These are phyloP conservation scores for Lantana camara DNA, from an alignment of 257 asterid species.

Conservation along the genomic window DNA sequence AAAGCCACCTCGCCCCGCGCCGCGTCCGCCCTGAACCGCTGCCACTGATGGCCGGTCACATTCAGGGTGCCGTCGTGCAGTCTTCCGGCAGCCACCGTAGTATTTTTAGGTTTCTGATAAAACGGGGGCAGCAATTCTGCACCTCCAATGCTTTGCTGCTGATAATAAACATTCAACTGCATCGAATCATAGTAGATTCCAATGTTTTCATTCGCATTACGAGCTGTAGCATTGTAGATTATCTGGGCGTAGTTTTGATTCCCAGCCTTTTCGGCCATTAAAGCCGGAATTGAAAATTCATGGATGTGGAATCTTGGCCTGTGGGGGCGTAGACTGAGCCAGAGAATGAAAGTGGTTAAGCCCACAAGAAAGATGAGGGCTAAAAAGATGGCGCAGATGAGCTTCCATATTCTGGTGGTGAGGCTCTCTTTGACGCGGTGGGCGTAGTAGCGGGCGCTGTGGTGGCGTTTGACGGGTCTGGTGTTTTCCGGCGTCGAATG, in stretches of 20 bases:
- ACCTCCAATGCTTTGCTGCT: constrained; percentile 47
- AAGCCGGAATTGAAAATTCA: constrained; percentile 61
- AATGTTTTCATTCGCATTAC: constrained; percentile 56
- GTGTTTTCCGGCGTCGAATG: constrained; percentile 18
- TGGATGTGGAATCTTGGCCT: constrained; percentile 67
- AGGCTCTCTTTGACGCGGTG: constrained; percentile 69
- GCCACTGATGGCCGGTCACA: constrained; percentile 49
- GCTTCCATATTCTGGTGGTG: constrained; percentile 56
- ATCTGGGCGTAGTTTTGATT: constrained; percentile 38
- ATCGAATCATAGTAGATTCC: constrained; percentile 57
- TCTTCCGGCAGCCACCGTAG: constrained; percentile 48
- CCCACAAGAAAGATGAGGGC: constrained; percentile 49
- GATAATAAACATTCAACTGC: constrained; percentile 44
- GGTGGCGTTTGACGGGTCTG: constrained; percentile 47
- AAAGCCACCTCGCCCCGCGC: constrained; percentile 54
- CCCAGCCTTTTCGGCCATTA: constrained; percentile 40
- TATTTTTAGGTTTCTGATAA: constrained; percentile 63
- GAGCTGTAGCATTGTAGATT: constrained; percentile 56
- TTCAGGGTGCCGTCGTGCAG: constrained; percentile 50
- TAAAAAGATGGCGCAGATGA: constrained; percentile 57
- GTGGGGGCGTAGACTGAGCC: constrained; percentile 79
- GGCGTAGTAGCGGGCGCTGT: constrained; percentile 59
- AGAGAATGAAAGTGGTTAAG: constrained; percentile 54
- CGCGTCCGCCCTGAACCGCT: constrained; percentile 38
- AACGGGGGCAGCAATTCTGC: constrained; percentile 46